Evolutionary conservation across 441 rosid genomes (phyloP).

Genomic region (California macrophylla): DNA sequence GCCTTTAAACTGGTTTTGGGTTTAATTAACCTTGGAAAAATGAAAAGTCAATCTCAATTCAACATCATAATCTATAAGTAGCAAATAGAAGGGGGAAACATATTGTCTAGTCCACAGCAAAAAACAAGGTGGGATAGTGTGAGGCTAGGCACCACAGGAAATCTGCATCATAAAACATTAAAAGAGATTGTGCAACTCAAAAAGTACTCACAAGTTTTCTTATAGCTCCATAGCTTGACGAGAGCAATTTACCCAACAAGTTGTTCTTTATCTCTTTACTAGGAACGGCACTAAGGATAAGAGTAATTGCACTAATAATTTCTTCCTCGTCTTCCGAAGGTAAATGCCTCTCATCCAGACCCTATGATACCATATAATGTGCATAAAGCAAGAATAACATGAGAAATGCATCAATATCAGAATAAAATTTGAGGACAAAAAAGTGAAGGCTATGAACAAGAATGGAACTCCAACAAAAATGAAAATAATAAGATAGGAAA

Average conservation of each 20-base stretch:
- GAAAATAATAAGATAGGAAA: neutral
- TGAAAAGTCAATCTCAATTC: neutral
- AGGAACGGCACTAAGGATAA: conserved; percentile 55
- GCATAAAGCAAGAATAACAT: neutral
- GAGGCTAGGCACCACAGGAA: too few species aligned
- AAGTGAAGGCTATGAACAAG: neutral
- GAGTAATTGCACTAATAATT: conserved; percentile 65
- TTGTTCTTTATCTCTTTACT: conserved; percentile 69
- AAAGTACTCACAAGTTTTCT: conserved; percentile 66
- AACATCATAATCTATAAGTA: neutral
- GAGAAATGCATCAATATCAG: neutral
- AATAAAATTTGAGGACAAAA: neutral
- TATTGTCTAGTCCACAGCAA: neutral
- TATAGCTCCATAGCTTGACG: conserved; percentile 75
- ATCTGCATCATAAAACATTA: too few species aligned
- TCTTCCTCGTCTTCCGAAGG: conserved; percentile 90
- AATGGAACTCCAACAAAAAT: neutral
- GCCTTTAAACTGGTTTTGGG: neutral
- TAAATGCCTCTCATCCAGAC: conserved; percentile 64
- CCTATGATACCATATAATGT: conserved; percentile 32
- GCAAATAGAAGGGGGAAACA: neutral
- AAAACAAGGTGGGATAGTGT: too few species aligned
- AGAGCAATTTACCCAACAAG: conserved; percentile 66
- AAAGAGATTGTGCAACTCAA: neutral
- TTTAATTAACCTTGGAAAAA: neutral